A percentile compares a stretch with the other conserved stretches of the same genome.
These are phyloP conservation scores for Mycena belliarum DNA, from an alignment of 768 basidiomycete genomes.

Conservation along the genomic window DNA sequence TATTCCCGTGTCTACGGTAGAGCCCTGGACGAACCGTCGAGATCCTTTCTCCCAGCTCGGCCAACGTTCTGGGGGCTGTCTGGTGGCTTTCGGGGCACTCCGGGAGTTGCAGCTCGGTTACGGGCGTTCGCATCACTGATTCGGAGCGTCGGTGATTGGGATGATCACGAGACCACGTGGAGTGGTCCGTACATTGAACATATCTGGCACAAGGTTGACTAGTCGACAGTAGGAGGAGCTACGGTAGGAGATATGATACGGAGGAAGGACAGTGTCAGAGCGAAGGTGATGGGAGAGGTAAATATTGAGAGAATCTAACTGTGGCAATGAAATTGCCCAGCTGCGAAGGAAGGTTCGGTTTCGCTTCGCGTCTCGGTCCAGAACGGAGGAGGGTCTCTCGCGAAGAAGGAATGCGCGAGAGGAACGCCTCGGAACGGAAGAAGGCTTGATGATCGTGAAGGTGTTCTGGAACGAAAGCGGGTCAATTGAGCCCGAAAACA, in stretches of 20 bases:
- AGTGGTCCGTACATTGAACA: too few species aligned
- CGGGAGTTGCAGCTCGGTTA: too few species aligned
- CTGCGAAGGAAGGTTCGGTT: neutral
- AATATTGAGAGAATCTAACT: neutral
- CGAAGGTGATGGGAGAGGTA: neutral
- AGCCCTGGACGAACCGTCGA: too few species aligned
- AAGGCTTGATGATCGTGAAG: neutral
- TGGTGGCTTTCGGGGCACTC: too few species aligned
- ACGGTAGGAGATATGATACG: neutral
- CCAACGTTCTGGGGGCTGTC: too few species aligned
- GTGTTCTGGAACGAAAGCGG: slow-evolving; percentile 6
- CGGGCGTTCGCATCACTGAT: too few species aligned
- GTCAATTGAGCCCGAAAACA: too few species aligned
- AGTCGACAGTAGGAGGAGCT: neutral
- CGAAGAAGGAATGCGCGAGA: neutral
- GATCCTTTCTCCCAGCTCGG: too few species aligned
- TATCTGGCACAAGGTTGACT: neutral
- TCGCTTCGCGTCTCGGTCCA: neutral
- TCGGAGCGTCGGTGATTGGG: too few species aligned
- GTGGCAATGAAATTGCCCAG: neutral
- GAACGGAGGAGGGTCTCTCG: neutral
- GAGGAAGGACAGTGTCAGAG: neutral
- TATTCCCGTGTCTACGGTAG: too few species aligned
- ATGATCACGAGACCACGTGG: too few species aligned
- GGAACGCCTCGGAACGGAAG: neutral